Conservation (phyloP, 164 flowering plant genomes). For the Santalum album region DNA sequence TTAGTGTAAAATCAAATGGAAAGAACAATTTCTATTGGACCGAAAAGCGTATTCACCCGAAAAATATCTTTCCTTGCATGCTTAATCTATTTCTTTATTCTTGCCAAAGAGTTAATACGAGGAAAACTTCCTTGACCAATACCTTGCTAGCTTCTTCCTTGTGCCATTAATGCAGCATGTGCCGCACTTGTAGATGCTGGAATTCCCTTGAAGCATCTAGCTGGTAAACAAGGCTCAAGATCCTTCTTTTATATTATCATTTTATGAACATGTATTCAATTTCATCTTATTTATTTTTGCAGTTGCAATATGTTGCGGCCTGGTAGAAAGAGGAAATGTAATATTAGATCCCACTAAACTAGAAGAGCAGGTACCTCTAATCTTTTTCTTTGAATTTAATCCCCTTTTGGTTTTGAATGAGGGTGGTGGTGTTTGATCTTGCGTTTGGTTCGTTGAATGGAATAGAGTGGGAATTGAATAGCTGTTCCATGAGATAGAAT, state of each 20-base stretch:
- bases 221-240: constrained; percentile 44
- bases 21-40: too few species aligned
- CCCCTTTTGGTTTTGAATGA: background rate
- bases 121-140: constrained; percentile 27
- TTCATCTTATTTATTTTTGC: constrained; percentile 15
- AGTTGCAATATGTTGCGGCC: constrained; percentile 82
- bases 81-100: background rate
- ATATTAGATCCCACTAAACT: constrained; percentile 77
- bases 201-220: constrained; percentile 81
- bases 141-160: constrained; percentile 70
- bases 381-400: background rate
- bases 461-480: too few species aligned
- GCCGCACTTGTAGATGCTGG: constrained; percentile 96
- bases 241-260: background rate
- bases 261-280: constrained; percentile 6
- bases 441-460: too few species aligned
- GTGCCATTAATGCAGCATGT: constrained; percentile 91
- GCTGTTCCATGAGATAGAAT: too few species aligned
- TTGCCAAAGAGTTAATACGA: background rate
- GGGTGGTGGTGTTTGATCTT: too few species aligned
- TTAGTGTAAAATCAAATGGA: too few species aligned
- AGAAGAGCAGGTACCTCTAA: constrained; percentile 71
- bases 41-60: too few species aligned
- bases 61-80: too few species aligned
- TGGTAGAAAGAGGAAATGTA: constrained; percentile 43